phyloP scores from a whole-genome alignment of 1,284 basidiomycete genomes.

The Apiotrichum brassicae region DNA sequence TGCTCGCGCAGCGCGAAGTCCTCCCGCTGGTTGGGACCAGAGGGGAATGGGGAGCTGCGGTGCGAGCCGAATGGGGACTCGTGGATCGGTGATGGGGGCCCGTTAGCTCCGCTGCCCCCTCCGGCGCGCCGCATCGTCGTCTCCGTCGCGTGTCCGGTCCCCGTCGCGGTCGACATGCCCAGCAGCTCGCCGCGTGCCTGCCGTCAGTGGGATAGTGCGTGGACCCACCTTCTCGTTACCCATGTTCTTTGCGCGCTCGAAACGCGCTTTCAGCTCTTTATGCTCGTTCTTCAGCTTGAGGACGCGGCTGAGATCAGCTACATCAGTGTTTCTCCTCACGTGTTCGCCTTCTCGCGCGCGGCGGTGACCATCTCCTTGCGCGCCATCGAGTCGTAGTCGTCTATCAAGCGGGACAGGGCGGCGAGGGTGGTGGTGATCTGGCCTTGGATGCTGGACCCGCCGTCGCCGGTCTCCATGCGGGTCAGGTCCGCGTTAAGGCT shows the following conservation, averaged over 20 bases:
- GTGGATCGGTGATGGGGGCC: conserved; percentile 46
- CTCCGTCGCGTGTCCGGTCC: conserved; percentile 2
- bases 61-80: conserved; percentile 33
- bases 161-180: conserved; percentile 21
- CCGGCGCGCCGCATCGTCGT: conserved; percentile 42
- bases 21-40: conserved; percentile 53
- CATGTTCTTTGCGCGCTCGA: conserved; percentile 46
- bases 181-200: conserved; percentile 38
- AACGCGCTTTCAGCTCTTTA: conserved; percentile 45
- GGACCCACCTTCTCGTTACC: conserved; percentile 35
- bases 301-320: conserved; percentile 48
- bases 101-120: conserved; percentile 47
- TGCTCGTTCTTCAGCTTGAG: conserved; percentile 48
- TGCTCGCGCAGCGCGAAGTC: conserved; percentile 77
- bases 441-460: conserved; percentile 71
- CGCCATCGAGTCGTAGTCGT: conserved; percentile 94
- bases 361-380: conserved; percentile 87
- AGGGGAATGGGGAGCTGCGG: conserved; percentile 44
- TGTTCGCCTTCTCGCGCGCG: conserved; percentile 88
- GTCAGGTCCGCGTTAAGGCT: conserved; percentile 82
- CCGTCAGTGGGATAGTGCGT: not conserved
- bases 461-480: conserved; percentile 68
- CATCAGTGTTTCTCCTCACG: no score
- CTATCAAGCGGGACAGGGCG: conserved; percentile 85
- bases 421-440: conserved; percentile 89